Evolutionary conservation across 1,284 basidiomycete species (phyloP).

Genomic region (Moesziomyces sp.): DNA sequence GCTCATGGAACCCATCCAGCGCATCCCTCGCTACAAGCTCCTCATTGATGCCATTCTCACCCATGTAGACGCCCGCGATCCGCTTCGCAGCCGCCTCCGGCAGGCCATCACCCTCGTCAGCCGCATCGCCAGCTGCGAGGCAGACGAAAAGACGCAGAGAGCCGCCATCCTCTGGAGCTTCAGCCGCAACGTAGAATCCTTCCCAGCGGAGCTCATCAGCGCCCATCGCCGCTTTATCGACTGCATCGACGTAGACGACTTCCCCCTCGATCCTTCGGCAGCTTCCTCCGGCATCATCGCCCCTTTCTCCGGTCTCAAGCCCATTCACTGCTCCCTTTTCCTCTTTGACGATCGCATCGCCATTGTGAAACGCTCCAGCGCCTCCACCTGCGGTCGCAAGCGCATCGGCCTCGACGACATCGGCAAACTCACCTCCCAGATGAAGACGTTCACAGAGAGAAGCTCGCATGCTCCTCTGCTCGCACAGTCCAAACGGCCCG

Average conservation of each 20-base stretch:
- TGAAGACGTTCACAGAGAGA: conserved; percentile 65
- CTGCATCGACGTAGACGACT: conserved; percentile 91
- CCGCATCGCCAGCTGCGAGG: conserved; percentile 89
- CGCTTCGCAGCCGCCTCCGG: conserved; percentile 74
- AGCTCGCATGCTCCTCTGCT: conserved; percentile 64
- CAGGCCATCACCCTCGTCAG: conserved; percentile 88
- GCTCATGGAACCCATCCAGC: conserved; percentile 99
- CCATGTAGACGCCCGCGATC: conserved; percentile 53
- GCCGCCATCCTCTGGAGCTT: conserved; percentile 90
- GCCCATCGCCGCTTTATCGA: conserved; percentile 88
- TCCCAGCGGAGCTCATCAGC: conserved; percentile 74
- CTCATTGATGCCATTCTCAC: conserved; percentile 76
- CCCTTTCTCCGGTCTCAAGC: conserved; percentile 28
- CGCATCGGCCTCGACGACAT: conserved; percentile 87
- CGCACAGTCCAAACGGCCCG: conserved; percentile 75
- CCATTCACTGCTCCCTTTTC: conserved; percentile 86
- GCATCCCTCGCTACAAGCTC: conserved; percentile 93
- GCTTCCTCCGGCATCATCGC: conserved; percentile 25
- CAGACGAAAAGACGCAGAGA: conserved; percentile 88
- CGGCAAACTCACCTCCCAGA: conserved; percentile 74
- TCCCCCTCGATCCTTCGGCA: conserved; percentile 29
- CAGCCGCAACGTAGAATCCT: conserved; percentile 84
- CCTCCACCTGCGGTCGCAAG: conserved; percentile 77
- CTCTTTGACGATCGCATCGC: conserved; percentile 95
- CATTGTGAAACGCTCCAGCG: conserved; percentile 85